Evolutionary conservation across 805 yeast genomes (phyloP), one percentile per base, ranked within the genome.

Genomic region (Pichia phayaonensis): DNA sequence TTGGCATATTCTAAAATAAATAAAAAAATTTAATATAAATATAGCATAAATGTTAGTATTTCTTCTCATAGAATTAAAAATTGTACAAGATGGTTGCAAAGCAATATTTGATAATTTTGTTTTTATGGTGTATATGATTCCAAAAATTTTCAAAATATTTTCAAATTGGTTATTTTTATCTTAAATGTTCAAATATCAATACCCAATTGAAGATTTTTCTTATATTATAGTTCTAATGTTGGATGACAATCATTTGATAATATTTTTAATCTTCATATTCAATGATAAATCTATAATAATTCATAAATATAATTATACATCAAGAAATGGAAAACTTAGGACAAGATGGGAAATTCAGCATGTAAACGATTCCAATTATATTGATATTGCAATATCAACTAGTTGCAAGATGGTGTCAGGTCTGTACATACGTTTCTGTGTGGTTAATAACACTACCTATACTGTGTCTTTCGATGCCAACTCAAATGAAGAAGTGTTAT

Each of bases 1-100:
- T 94, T 79, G 99, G 98, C 99, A 94, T 94, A 16, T 63, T 61
- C 58, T 61, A 26, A 18, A 51, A 36, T 13, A 47, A 38, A n/a
- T 12, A 23, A 24, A 4, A 11, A 21, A 34, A 34, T 34, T 23
- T 10, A n/a, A 23, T 13, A 18, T 7, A 44, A 36, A 23, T 24
- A 8, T 3, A 10, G 11, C 12, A 3, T 7, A 6, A 34, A 44
- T 22, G 46, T 44, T 44, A 44, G 46, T 44, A 44, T 34, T 29
- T 15, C 8, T 18, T 16, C n/a, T 34, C 38, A 34, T n/a, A 16
- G n/a, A 16, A 34, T 16, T 8, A 4, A 16, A n/a, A 34, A 16
- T 2, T n/a, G 3, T 34, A 34, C 8, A 34, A n/a, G 7, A 34
- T 34, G 20, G 20, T 2, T 29, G 34, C 34, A 29, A 29, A 3